Percentiles rank a stretch among this genome's conserved stretches.
phyloP scores from a whole-genome alignment of 495 filamentous ascomycete species.

The Umbilicaria muhlenbergii region DNA sequence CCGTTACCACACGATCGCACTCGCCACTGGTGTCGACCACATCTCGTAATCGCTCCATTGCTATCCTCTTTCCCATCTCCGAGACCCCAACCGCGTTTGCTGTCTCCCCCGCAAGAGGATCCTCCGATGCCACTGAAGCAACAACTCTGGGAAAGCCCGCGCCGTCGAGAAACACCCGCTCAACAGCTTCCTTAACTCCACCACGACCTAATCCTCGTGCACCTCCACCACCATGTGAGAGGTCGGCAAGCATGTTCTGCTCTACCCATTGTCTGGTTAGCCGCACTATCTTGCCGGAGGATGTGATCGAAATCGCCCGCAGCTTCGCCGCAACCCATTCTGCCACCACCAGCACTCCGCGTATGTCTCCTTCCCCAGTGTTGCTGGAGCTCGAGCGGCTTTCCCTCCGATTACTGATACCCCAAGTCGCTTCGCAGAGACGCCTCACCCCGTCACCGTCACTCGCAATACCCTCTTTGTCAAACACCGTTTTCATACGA shows the following conservation, averaged over 20 bases:
- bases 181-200: constrained; percentile 65
- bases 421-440: constrained; percentile 86
- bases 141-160: constrained; percentile 60
- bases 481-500: constrained; percentile 68
- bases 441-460: constrained; percentile 79
- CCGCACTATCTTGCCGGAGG: constrained; percentile 17
- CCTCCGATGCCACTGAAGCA: constrained; percentile 19
- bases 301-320: constrained; percentile 29
- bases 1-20: constrained; percentile 66
- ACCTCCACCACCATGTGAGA: constrained; percentile 58
- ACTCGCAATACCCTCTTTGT: constrained; percentile 67
- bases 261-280: constrained; percentile 79
- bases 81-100: constrained; percentile 39
- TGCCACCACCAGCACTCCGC: constrained; percentile 81
- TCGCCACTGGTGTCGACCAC: constrained; percentile 85
- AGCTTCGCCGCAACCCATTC: constrained; percentile 88
- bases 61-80: constrained; percentile 59
- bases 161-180: constrained; percentile 72
- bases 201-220: constrained; percentile 66
- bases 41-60: constrained; percentile 65
- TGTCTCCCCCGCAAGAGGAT: constrained; percentile 16
- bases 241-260: constrained; percentile 50
- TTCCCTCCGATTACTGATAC: constrained; percentile 53
- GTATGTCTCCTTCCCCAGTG: constrained; percentile 76
- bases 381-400: constrained; percentile 29